Evolutionary conservation across 1,139 yeast genomes (phyloP), one percentile per base, ranked within the genome.

Genomic region (Pichia sp.): DNA sequence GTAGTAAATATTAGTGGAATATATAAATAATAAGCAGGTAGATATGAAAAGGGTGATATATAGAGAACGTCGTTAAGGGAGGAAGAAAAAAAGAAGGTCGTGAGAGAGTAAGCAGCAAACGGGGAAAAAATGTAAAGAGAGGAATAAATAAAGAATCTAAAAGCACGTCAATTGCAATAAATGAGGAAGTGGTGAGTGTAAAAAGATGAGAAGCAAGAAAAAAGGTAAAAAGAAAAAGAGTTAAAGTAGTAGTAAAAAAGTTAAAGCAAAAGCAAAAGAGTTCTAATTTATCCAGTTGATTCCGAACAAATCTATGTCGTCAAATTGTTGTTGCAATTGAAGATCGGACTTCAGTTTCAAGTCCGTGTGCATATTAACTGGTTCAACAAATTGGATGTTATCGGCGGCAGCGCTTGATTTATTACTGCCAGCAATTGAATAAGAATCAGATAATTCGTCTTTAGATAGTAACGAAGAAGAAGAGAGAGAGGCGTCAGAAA

Each of bases 221-320:
- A 12, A 46, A 43, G 27, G 24, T 20, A 20, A 20, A 20, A 20
- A 20, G 24, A 20, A 20, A 20, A 20, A 20, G 24, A 2, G 24
- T 20, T 20, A 20, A 20, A 20, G 24, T 20, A 20, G 24, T 20
- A 20, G 24, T 20, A 20, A 20, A 42, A 42, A 20, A 42, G 24
- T 17, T n/a, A 42, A 42, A 29, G 47, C 33, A 44, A 29, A 20
- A 31, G 31, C 24, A 34, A 20, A 36, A 40, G n/a, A 17, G 16
- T 14, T 9, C 38, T 20, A 40, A 24, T 41, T 34, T 12, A 49
- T 45, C 51, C 51, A 50, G 27, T 52, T 38, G 17, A 43, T 45
- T 2, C 43, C 42, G 29, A 48, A 31, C 12, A 53, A 48, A 12
- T 44, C 53, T 12, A 54, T 16, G 24, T 53, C 50, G 5, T 45